Percentiles rank a stretch among this genome's conserved stretches.
phyloP scores from a whole-genome alignment of 768 basidiomycete genomes.

The Mycena chlorophos region DNA sequence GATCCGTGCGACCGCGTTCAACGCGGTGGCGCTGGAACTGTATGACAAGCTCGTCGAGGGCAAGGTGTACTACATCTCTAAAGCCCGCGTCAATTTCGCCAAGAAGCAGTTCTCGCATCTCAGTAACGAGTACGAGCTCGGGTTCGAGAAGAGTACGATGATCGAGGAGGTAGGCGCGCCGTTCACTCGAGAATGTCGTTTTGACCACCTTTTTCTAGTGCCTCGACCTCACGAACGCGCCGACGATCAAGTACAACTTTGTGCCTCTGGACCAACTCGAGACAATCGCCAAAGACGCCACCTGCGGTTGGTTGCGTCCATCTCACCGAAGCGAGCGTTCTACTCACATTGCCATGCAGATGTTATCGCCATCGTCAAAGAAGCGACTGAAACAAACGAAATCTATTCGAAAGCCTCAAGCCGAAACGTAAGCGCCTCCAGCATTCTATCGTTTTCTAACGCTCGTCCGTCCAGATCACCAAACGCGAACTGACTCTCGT shows the following conservation, averaged over 20 bases:
- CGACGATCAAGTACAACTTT: conserved; percentile 85
- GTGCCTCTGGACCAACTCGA: conserved; percentile 62
- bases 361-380: conserved; percentile 85
- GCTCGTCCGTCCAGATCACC: conserved; percentile 4
- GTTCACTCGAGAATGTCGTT: neutral
- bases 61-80: conserved; percentile 89
- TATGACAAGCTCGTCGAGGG: conserved; percentile 87
- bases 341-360: conserved; percentile 46
- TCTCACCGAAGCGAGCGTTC: conserved; percentile 10
- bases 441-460: neutral
- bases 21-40: conserved; percentile 76
- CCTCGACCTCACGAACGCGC: conserved; percentile 72
- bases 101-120: conserved; percentile 96
- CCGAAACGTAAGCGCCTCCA: conserved; percentile 50
- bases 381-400: conserved; percentile 64
- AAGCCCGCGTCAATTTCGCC: conserved; percentile 89
- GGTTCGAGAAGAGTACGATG: conserved; percentile 79
- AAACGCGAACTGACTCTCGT: conserved; percentile 92
- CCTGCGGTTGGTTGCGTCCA: conserved; percentile 64
- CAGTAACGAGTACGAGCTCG: conserved; percentile 90
- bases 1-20: conserved; percentile 92
- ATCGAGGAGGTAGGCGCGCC: conserved; percentile 71
- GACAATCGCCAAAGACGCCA: conserved; percentile 71
- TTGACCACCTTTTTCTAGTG: conserved; percentile 52
- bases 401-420: conserved; percentile 76